These are phyloP conservation scores for Penicillium diatomitis DNA, from an alignment of 495 filamentous ascomycete genomes.

Conservation along the genomic window DNA sequence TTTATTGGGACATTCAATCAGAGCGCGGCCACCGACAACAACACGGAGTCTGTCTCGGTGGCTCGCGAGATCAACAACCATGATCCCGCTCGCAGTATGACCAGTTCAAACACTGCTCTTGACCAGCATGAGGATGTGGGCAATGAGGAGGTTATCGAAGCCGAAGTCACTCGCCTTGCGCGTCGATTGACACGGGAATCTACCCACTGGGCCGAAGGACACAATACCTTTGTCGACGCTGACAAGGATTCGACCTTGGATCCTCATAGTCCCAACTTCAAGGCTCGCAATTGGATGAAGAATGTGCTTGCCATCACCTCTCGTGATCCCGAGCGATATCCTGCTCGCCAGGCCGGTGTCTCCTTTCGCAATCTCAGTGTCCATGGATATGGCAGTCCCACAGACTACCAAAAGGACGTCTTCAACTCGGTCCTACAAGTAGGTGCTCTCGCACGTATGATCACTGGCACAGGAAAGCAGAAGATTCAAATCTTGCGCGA, in stretches of 20 bases:
- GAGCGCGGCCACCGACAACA: constrained; percentile 14
- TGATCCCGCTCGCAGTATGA: constrained; percentile 19
- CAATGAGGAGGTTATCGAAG: constrained; percentile 27
- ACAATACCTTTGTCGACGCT: constrained; percentile 37
- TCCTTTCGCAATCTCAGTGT: constrained; percentile 57
- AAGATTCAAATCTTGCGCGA: constrained; percentile 61
- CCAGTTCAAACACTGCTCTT: constrained; percentile 24
- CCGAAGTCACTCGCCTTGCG: constrained; percentile 36
- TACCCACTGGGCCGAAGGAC: constrained; percentile 21
- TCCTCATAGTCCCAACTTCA: constrained; percentile 39
- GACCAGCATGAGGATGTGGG: constrained; percentile 17
- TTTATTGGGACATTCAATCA: constrained; percentile 32
- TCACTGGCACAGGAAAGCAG: constrained; percentile 40
- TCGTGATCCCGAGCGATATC: constrained; percentile 40
- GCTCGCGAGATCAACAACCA: constrained; percentile 13
- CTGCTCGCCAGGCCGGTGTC: constrained; percentile 35
- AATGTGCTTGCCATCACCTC: constrained; percentile 39
- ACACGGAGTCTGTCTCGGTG: constrained; percentile 3
- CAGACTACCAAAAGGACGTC: constrained; percentile 78
- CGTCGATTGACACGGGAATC: constrained; percentile 41
- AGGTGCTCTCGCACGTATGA: constrained; percentile 33
- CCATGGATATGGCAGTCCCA: constrained; percentile 66
- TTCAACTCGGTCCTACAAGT: constrained; percentile 55
- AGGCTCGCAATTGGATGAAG: constrained; percentile 43
- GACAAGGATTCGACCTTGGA: constrained; percentile 37